A percentile compares a stretch with the other conserved stretches of the same genome.
These are phyloP conservation scores for Torrubiella hemipterigena DNA, from an alignment of 2,329 filamentous ascomycete species.

Conservation along the genomic window DNA sequence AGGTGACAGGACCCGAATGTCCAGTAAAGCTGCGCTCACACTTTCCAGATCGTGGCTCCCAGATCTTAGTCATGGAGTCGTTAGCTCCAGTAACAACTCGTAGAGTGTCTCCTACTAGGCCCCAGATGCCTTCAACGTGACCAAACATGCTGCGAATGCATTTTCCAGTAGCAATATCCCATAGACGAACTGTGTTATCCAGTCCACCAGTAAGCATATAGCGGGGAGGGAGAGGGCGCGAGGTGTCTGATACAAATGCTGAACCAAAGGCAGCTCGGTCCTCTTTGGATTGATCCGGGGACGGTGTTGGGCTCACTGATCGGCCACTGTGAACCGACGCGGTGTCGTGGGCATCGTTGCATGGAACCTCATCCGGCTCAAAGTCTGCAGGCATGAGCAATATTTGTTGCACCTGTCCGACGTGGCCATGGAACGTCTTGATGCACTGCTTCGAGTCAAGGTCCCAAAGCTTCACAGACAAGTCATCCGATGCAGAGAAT, in stretches of 20 bases:
- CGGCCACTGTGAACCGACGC: constrained; percentile 35
- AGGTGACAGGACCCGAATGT: constrained; percentile 84
- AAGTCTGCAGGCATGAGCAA: constrained; percentile 76
- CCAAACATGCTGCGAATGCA: constrained; percentile 92
- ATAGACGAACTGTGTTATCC: constrained; percentile 83
- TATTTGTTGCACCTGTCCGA: constrained; percentile 90
- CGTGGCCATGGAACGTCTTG: constrained; percentile 70
- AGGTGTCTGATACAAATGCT: constrained; percentile 46
- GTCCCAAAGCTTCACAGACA: constrained; percentile 86
- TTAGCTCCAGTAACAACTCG: constrained; percentile 83
- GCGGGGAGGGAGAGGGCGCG: constrained; percentile 63
- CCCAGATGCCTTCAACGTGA: constrained; percentile 93
- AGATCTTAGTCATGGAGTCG: constrained; percentile 86
- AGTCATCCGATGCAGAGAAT: constrained; percentile 88
- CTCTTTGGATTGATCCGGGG: constrained; percentile 23
- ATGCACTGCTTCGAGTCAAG: constrained; percentile 74
- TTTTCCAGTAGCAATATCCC: constrained; percentile 73
- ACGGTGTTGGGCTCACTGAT: constrained; percentile 29
- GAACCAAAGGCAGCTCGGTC: constrained; percentile 44
- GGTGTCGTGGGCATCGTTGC: constrained; percentile 40
- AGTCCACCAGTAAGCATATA: constrained; percentile 92
- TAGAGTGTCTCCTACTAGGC: constrained; percentile 76
- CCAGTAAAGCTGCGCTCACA: constrained; percentile 89
- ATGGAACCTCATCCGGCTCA: constrained; percentile 61
- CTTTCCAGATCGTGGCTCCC: constrained; percentile 84